phyloP scores from a whole-genome alignment of 306 rosid species.

The Castanea sativa region DNA sequence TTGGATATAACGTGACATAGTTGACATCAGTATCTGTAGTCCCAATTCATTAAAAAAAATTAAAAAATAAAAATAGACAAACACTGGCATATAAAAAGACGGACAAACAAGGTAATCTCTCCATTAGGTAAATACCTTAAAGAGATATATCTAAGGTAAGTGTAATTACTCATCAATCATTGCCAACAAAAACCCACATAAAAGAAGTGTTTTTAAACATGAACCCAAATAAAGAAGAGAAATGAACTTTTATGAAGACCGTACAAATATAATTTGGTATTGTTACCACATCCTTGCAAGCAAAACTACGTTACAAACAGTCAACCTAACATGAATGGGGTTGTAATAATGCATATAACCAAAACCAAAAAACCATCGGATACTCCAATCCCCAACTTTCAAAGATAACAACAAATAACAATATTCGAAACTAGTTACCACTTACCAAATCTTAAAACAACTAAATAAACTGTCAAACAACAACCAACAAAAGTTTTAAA shows the following conservation, averaged over 20 bases:
- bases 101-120: not conserved
- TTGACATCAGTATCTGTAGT: not conserved
- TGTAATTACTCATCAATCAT: not conserved
- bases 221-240: not conserved
- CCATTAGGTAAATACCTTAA: too few species aligned
- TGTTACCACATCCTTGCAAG: not conserved
- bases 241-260: not conserved
- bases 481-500: too few species aligned
- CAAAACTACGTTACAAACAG: not conserved
- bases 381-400: not conserved
- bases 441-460: too few species aligned
- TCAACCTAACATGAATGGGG: not conserved
- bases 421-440: too few species aligned
- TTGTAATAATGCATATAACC: not conserved
- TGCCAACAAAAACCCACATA: not conserved
- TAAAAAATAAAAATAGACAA: too few species aligned
- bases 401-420: not conserved
- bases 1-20: not conserved
- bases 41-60: not conserved
- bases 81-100: too few species aligned
- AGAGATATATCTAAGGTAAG: not conserved
- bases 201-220: not conserved
- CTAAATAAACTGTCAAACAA: too few species aligned
- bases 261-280: not conserved
- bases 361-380: not conserved